Evolutionary conservation across 345 rosid genomes (phyloP), one percentile per base, ranked within the genome.

Genomic region (Aquilaria yunnanensis): DNA sequence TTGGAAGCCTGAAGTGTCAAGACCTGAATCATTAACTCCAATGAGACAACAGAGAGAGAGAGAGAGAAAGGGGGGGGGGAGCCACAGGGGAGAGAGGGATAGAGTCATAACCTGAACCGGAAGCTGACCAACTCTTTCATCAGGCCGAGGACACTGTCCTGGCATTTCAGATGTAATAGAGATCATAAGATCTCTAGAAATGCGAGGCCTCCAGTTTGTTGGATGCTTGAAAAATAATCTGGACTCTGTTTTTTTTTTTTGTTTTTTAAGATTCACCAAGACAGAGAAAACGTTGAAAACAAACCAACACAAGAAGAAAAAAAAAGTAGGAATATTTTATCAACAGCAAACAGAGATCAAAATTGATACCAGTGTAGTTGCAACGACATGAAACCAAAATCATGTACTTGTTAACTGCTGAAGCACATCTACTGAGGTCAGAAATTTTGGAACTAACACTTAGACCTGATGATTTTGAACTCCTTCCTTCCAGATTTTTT

Each of bases 1-100:
- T 95, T 95, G 34, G 99, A 88, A 53, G 99, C 98, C 81, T 82
- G 96, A 57, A 95, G 87, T 9, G 96, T 85, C 77, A 95, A 76
- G 56, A 89, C 90, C 99, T 95, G 90, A 70, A 59, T 70, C 43
- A 66, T 63, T 50, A 60, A 34, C 60, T 72, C 71, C 56, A 77
- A 57, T 70, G 59, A 63, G 67, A 53, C 31, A 32, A 54, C 12
- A 14, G 56, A 51, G 56, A 56, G 51, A 57, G 47, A 32, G 32
- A 37, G 16, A 74, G 51, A 31, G 46, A 23, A 23, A 1, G 23
- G 23, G 23, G 23, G 23, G 23, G 23, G 23, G 23, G 23, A 16
- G 23, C 0, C 0, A 2, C 0, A 9, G 33, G 23, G 37, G 12
- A 14, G 51, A 54, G 29, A 76, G 49, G 61, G 57, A 45, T 13